Base-by-base conservation (phyloP, 192 early-diverging fungal species). In the Rhizoclosmatium globosum region DNA sequence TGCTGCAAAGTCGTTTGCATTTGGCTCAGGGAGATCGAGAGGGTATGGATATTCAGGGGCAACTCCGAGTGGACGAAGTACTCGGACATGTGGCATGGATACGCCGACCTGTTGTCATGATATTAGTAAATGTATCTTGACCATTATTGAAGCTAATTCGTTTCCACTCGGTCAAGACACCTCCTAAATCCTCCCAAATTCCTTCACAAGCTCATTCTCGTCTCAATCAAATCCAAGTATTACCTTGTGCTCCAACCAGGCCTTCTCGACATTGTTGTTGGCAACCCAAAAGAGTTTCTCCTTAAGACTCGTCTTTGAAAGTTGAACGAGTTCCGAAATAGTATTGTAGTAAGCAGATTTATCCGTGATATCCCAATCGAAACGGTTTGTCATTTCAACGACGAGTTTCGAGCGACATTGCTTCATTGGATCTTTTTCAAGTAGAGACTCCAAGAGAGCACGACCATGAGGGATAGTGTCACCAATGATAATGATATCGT, bases 191-290 rank as follows among this genome's bases (percentile, higher is more conserved):
- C 31, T 31, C 31, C 31, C 31, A 31, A 31, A 31, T 31, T 31
- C 31, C 31, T 0, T 31, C 31, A 0, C 31, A 31, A 0, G 31
- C 31, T 31, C 31, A 31, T 31, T 31, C 31, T 0, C 0, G 31
- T 31, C 31, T 31, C 31, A 31, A 31, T 31, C 31, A 31, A 31
- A 31, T 31, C 0, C 31, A 31, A 31, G 31, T 31, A 31, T 31
- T 31, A 31, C 46, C 39, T 43, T n/a, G 44, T 23, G 44, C 44
- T 74, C 72, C 2, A 74, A 39, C 59, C 19, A 74, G 15, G 72
- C 72, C 46, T 74, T 53, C 72, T 74, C 72, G 39, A 77, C 76
- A 70, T 70, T 71, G 44, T 77, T 77, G 46, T 77, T 71, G 7
- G 69, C 76, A 9, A 77, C 76, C 69, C 67, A 68, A 17, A 31